phyloP scores from a whole-genome alignment of 495 filamentous ascomycete species.

The Penicillium paxilli region DNA sequence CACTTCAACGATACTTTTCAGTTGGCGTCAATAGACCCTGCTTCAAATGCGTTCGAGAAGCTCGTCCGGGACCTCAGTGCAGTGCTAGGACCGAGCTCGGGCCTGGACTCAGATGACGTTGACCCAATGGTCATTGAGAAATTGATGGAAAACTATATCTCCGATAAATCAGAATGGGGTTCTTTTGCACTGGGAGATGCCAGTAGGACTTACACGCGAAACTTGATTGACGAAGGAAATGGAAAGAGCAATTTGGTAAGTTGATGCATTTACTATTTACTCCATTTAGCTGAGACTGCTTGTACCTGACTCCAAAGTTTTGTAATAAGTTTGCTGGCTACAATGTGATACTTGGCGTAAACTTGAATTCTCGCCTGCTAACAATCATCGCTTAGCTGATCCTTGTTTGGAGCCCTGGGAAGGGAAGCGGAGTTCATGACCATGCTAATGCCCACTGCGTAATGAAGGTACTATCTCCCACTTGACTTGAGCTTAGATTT shows the following conservation, averaged over 20 bases:
- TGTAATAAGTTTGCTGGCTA: too few relatives aligned
- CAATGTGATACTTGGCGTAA: too few relatives aligned
- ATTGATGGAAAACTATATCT: slow-evolving; percentile 72
- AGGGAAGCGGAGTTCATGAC: slow-evolving; percentile 82
- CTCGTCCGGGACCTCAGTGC: slow-evolving; percentile 72
- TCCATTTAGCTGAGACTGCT: too few relatives aligned
- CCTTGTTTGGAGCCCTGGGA: slow-evolving; percentile 91
- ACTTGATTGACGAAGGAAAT: slow-evolving; percentile 87
- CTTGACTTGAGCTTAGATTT: not conserved
- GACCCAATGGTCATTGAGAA: slow-evolving; percentile 65
- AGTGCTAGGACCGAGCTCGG: slow-evolving; percentile 73
- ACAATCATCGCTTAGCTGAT: slow-evolving; percentile 57
- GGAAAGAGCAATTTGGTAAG: slow-evolving; percentile 86
- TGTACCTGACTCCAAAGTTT: too few relatives aligned
- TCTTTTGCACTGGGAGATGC: slow-evolving; percentile 67
- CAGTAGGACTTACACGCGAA: slow-evolving; percentile 74
- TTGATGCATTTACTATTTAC: not conserved
- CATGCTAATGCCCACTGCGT: slow-evolving; percentile 81
- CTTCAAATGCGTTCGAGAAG: slow-evolving; percentile 58
- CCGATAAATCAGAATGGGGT: slow-evolving; percentile 67
- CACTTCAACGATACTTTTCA: slow-evolving; percentile 25
- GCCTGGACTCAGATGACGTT: slow-evolving; percentile 76
- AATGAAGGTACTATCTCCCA: slow-evolving; percentile 47
- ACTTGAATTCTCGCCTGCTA: not conserved
- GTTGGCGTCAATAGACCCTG: slow-evolving; percentile 8